Percentiles rank a stretch among this genome's conserved stretches.
Evolutionary conservation across 768 basidiomycete genomes (phyloP).

Genomic region (Dictyophora rubrovolvata): DNA sequence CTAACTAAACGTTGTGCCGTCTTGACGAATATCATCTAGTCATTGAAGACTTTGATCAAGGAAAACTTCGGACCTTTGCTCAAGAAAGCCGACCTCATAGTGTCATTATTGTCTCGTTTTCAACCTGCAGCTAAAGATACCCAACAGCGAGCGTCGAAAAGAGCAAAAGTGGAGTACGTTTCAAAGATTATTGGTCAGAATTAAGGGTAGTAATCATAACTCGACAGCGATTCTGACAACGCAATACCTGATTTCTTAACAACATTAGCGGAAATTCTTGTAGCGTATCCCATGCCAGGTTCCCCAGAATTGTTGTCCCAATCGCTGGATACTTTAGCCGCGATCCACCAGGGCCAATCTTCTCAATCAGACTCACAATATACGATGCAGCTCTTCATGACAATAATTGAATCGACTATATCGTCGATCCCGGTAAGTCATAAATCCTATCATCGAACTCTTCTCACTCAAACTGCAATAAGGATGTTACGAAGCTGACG

Average conservation of each 20-base stretch:
- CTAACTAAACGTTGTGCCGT: not conserved
- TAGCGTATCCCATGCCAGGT: constrained; percentile 51
- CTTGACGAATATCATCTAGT: constrained; percentile 21
- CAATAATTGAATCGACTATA: constrained; percentile 61
- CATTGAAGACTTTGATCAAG: constrained; percentile 30
- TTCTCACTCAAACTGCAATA: not conserved
- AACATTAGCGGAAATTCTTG: constrained; percentile 61
- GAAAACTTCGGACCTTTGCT: constrained; percentile 39
- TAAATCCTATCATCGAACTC: not conserved
- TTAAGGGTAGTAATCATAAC: not conserved
- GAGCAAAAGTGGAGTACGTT: constrained; percentile 50
- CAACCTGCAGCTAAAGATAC: constrained; percentile 34
- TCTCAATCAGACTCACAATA: constrained; percentile 62
- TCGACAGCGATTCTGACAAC: constrained; percentile 22
- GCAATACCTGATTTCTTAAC: constrained; percentile 38
- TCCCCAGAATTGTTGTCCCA: constrained; percentile 61
- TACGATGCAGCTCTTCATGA: constrained; percentile 75
- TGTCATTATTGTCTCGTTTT: constrained; percentile 39
- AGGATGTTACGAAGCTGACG: constrained; percentile 25
- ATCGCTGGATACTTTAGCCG: constrained; percentile 63
- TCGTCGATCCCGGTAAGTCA: constrained; percentile 41
- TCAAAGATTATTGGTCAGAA: not conserved
- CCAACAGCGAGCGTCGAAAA: constrained; percentile 49
- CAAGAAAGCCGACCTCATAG: constrained; percentile 40
- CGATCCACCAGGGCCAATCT: constrained; percentile 46